Conservation (phyloP, 2,329 filamentous ascomycete genomes). For the Xylariaceae sp. region DNA sequence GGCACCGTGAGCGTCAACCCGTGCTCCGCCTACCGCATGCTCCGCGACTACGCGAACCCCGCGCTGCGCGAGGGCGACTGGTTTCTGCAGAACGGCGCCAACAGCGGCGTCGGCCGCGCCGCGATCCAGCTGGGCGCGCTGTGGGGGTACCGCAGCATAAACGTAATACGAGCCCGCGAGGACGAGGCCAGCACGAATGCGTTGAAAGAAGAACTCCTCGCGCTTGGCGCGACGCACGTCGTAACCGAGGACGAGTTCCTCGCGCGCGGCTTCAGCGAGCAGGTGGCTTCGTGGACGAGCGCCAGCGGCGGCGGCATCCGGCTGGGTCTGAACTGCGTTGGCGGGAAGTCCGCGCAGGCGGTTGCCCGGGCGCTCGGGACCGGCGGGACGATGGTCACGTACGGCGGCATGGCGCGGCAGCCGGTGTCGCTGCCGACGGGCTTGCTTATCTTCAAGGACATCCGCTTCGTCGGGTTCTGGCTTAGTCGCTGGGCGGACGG, state of each 20-base stretch:
- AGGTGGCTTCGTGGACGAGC: conserved; percentile 62
- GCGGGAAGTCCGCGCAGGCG: conserved; percentile 75
- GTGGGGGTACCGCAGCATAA: conserved; percentile 90
- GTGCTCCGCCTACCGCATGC: conserved; percentile 89
- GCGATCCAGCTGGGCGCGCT: conserved; percentile 81
- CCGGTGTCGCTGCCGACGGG: conserved; percentile 77
- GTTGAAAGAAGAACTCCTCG: conserved; percentile 48
- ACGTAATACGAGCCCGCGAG: conserved; percentile 73
- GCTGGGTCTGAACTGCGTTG: conserved; percentile 88
- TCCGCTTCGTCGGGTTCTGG: conserved; percentile 92
- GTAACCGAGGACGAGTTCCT: conserved; percentile 54
- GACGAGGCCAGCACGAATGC: conserved; percentile 60
- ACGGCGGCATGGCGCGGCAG: conserved; percentile 91
- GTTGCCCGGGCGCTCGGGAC: conserved; percentile 70
- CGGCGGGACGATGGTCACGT: conserved; percentile 77
- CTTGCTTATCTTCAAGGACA: conserved; percentile 87
- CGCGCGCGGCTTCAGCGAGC: conserved; percentile 57
- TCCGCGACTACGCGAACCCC: conserved; percentile 66
- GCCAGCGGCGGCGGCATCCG: conserved; percentile 67
- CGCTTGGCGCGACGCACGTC: conserved; percentile 54
- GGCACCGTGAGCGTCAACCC: conserved; percentile 91
- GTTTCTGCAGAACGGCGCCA: conserved; percentile 97
- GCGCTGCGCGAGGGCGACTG: conserved; percentile 68
- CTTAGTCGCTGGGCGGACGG: conserved; percentile 81
- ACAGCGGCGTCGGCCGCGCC: conserved; percentile 85